Conservation (phyloP, 108 stramenopile species). For the Aurantiochytrium sp. region DNA sequence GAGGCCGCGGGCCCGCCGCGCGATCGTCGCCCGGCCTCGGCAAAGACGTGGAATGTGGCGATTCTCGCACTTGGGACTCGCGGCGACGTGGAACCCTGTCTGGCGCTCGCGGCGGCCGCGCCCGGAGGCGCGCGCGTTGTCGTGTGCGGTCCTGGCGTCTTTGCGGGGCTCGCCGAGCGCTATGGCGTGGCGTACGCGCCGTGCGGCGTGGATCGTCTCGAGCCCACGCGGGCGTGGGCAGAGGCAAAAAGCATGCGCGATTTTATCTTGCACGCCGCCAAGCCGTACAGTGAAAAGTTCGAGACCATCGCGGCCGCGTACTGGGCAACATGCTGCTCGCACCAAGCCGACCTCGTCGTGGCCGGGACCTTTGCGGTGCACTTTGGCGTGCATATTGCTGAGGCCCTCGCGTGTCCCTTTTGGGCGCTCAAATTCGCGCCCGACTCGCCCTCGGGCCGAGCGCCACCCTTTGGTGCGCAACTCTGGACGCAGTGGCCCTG, state of each 20-base stretch:
- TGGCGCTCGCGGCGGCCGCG: background rate
- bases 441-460: background rate
- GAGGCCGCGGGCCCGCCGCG: no score
- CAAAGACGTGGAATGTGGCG: no score
- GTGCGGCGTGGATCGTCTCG: background rate
- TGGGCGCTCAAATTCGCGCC: slow-evolving; percentile 17
- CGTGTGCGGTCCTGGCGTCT: background rate
- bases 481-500: background rate
- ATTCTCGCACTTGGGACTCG: background rate
- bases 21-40: no score
- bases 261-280: background rate
- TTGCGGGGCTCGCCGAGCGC: background rate
- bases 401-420: background rate
- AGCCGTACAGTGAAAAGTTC: background rate
- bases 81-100: background rate
- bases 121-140: background rate
- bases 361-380: slow-evolving; percentile 3
- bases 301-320: background rate
- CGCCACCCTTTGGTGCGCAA: background rate
- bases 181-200: background rate
- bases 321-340: background rate
- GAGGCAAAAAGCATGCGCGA: background rate
- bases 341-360: background rate
- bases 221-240: background rate
- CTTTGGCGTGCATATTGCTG: background rate